Evolutionary conservation across 495 filamentous ascomycete genomes (phyloP), one percentile per base, ranked within the genome.

Genomic region (Tuber borchii): DNA sequence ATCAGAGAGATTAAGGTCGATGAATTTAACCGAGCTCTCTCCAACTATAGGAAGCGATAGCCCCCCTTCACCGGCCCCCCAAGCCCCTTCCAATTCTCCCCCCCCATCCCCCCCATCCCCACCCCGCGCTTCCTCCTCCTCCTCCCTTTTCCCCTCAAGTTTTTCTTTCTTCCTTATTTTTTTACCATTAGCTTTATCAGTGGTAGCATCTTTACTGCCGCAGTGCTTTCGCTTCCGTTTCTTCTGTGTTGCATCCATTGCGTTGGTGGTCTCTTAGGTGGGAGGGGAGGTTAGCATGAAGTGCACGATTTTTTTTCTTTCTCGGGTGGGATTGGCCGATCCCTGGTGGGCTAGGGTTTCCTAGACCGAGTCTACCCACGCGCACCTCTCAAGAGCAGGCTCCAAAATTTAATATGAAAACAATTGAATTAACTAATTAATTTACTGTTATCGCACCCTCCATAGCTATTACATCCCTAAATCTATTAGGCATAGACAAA

Each of bases 1-100:
- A 61, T 91, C 89, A 2, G 93, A 95, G 9, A 99, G 87, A 51
- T 92, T 92, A 77, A 99, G 87, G 73, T 97, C 93, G 26, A 88
- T 84, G 83, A 99, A 99, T 71, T 87, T 87, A 73, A 87, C 78
- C 10, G 90, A 87, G 39, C 88, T 87, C 39, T 83, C 85, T 48
- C 87, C 86, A 5, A 84, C 87, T 69, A 85, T 83, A 0, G 91
- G 91, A 61, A 92, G 85, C 56, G 87, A 85, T 34, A 92, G 85
- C 19, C 61, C 17, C 5, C 34, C 31, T 31, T 34, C 56, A 65
- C 34, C 56, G 12, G 14, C 56, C 56, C 19, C 6, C 26, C 1
- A 26, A 31, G 17, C 56, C 6, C 42, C 75, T 31, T 69, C 70
- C 17, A 31, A 34, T n/a, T 56, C 46, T 14, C 22, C 46, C 10